Evolutionary conservation across 2,329 filamentous ascomycete genomes (phyloP).

Genomic region (Colletotrichum sublineola): DNA sequence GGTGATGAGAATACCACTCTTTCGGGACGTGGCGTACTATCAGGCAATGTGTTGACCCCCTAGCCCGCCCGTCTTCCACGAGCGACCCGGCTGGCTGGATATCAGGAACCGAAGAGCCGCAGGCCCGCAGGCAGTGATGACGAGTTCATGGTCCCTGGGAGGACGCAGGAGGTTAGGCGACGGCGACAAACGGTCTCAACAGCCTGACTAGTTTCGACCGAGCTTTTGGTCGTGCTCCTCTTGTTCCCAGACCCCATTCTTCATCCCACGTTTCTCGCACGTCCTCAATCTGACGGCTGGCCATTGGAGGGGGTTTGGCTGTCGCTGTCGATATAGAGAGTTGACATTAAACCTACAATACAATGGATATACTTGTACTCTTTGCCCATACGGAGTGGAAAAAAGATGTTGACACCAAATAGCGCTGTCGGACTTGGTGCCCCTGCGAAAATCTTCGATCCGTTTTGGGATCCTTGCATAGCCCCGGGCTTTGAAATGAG

Average conservation of each 20-base stretch:
- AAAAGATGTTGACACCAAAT: not conserved
- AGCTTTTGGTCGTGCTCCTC: conserved; percentile 18
- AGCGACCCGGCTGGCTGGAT: conserved; percentile 3
- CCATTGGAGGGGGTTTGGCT: not conserved
- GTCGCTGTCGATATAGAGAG: not conserved
- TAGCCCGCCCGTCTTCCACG: not conserved
- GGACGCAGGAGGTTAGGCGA: not conserved
- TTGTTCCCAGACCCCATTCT: conserved; percentile 8
- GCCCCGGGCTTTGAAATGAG: conserved; percentile 18
- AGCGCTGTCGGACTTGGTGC: not conserved
- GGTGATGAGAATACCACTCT: conserved; percentile 1
- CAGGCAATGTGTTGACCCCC: not conserved
- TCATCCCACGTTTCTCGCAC: conserved; percentile 8
- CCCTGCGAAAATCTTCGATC: conserved; percentile 15
- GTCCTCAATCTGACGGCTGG: too few species aligned
- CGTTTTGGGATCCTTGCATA: conserved; percentile 1
- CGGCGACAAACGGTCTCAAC: not conserved
- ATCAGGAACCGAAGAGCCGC: conserved; percentile 28
- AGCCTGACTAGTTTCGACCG: conserved; percentile 18
- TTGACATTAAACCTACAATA: not conserved
- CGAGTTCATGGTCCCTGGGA: conserved; percentile 5
- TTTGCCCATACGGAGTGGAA: not conserved
- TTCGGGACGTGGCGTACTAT: conserved; percentile 23
- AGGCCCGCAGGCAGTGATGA: not conserved
- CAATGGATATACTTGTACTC: too few species aligned